phyloP scores from a whole-genome alignment of 345 rosid genomes.

The Toxicodendron radicans region DNA sequence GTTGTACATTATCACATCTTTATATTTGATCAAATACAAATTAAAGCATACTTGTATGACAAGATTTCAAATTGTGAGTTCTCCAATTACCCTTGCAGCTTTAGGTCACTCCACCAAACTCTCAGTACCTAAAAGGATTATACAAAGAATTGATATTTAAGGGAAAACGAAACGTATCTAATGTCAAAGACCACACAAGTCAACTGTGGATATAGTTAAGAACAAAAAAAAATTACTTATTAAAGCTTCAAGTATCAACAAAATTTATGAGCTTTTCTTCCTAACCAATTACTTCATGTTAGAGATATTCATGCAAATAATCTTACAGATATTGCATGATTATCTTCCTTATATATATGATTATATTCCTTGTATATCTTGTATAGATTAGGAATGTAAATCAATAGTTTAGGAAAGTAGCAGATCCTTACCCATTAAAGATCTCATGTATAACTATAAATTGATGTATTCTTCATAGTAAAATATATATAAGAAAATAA shows the following conservation, averaged over 20 bases:
- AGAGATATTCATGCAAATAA: too few species aligned
- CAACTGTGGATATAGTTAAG: conserved; percentile 2
- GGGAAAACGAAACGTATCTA: conserved; percentile 8
- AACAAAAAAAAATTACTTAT: neutral
- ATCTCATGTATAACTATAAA: too few species aligned
- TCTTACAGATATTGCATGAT: too few species aligned
- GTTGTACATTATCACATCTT: conserved; percentile 9
- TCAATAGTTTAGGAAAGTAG: too few species aligned
- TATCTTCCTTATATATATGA: too few species aligned
- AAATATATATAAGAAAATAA: too few species aligned
- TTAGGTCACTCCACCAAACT: conserved; percentile 88
- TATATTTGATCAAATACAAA: conserved; percentile 10
- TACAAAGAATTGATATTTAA: conserved; percentile 6
- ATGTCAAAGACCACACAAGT: conserved; percentile 4
- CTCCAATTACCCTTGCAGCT: conserved; percentile 90
- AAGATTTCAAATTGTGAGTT: conserved; percentile 68
- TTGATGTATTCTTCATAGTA: too few species aligned
- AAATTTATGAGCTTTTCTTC: conserved; percentile 82
- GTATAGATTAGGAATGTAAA: too few species aligned
- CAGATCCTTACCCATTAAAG: too few species aligned
- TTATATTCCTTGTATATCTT: too few species aligned
- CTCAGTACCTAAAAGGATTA: conserved; percentile 69
- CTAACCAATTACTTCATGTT: conserved; percentile 92
- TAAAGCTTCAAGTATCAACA: too few species aligned
- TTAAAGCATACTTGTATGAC: conserved; percentile 61